Conservation (phyloP, 805 yeast genomes). For the Brettanomyces sp. region DNA sequence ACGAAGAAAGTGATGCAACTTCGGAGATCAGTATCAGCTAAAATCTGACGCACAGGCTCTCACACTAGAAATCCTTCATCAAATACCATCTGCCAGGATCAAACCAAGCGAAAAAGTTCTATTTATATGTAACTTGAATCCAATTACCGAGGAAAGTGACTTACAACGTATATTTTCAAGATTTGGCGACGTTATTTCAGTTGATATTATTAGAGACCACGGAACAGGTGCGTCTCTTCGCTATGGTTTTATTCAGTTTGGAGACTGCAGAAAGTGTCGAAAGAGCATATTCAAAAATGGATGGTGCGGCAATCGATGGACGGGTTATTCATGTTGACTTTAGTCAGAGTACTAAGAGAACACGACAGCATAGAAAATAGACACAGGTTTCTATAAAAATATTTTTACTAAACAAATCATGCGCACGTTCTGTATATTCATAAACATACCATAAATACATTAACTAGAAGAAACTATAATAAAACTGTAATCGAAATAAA, state of each 20-base stretch:
- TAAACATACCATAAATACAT: not conserved
- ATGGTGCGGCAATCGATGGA: conserved; percentile 56
- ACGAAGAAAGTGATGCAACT: conserved; percentile 13
- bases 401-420: too few species aligned
- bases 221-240: conserved; percentile 40
- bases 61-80: conserved; percentile 56
- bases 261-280: conserved; percentile 41
- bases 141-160: conserved; percentile 51
- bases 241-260: conserved; percentile 59
- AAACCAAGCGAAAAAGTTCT: conserved; percentile 54
- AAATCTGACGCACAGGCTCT: conserved; percentile 45
- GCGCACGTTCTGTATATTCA: too few species aligned
- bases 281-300: conserved; percentile 53
- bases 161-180: conserved; percentile 47
- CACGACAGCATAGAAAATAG: too few species aligned
- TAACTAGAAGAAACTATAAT: not conserved
- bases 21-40: conserved; percentile 11
- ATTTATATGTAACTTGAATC: conserved; percentile 56
- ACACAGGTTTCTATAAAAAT: too few species aligned
- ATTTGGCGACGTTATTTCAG: conserved; percentile 45
- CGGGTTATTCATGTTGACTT: conserved; percentile 57
- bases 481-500: too few species aligned
- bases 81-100: conserved; percentile 46
- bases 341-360: conserved; percentile 40
- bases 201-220: conserved; percentile 43